Base-by-base conservation (phyloP, 139 green algal species). In the Chlamydomonas schloesseri region DNA sequence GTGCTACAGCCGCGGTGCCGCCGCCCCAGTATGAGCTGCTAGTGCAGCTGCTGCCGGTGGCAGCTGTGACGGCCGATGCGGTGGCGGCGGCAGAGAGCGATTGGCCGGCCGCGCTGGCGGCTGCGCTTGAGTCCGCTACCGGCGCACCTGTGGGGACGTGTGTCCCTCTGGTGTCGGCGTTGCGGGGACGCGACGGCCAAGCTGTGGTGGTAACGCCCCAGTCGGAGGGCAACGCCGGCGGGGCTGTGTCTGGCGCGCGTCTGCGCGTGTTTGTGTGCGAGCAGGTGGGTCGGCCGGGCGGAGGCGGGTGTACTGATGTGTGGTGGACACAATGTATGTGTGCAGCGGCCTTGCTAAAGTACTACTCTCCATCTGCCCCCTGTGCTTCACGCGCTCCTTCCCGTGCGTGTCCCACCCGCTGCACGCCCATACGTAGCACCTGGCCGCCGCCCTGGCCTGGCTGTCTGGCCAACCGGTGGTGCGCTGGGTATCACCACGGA, bases 181-280 rank as follows among this genome's bases (percentile, higher is more conserved):
- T 21, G 13, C 18, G 36, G 18, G 36, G 69, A 13, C 8, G 15
- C 11, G 23, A 57, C 18, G 69, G 69, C 3, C 13, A 14, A 36
- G 23, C 42, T 2, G 17, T 73, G 42, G 42, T 50, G 42, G 42
- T 50, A 8, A 8, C 42, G 42, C 42, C 42, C 6, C 42, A 50
- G 24, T 11, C 31, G 1, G 31, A 31, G 29, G 31, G 67, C n/a
- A 47, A 24, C 31, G n/a, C 29, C 11, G 20, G 36, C 36, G 69
- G 36, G 5, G 42, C 42, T 8, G 42, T 50, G 42, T 5, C 42
- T 33, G 69, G 69, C 36, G 18, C 20, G 11, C 36, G 26, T 42
- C 71, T 77, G 71, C 71, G 23, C 1, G 71, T 77, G 42, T 77
- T 62, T 24, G 20, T 64, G 42, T 77, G 71, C 71, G 42, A 77